phyloP scores from a whole-genome alignment of 495 filamentous ascomycete genomes.

The Massariosphaeria phaeospora region DNA sequence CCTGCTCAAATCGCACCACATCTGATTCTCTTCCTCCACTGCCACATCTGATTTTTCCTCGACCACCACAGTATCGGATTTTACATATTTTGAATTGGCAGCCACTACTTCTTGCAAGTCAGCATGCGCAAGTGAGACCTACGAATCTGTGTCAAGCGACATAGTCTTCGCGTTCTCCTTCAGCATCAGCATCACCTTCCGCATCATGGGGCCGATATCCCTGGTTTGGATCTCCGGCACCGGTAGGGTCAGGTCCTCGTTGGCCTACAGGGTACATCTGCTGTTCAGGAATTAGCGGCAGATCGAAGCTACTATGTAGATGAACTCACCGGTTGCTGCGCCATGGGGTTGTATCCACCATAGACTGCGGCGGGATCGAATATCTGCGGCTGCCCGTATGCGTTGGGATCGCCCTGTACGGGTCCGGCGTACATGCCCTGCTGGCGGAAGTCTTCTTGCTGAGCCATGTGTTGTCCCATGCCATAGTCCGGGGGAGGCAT shows the following conservation, averaged over 20 bases:
- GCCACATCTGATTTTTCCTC: no score
- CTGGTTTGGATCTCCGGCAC: constrained; percentile 41
- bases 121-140: no score
- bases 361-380: constrained; percentile 78
- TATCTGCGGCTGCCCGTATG: constrained; percentile 74
- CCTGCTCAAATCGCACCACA: no score
- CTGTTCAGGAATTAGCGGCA: constrained; percentile 23
- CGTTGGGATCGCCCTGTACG: constrained; percentile 64
- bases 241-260: constrained; percentile 46
- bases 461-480: constrained; percentile 31
- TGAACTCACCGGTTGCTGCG: constrained; percentile 71
- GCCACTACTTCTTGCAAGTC: no score
- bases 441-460: constrained; percentile 66
- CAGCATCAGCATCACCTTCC: constrained; percentile 54
- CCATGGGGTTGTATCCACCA: constrained; percentile 65
- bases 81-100: no score
- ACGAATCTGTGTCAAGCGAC: no score
- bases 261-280: constrained; percentile 58
- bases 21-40: no score
- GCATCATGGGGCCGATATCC: constrained; percentile 39
- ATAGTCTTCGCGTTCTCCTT: constrained; percentile 50
- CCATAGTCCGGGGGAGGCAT: constrained; percentile 66
- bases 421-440: constrained; percentile 72
- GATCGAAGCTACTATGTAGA: constrained; percentile 7
- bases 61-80: no score